phyloP scores from a whole-genome alignment of 345 rosid species.

The Eucalyptus erythrocorys region DNA sequence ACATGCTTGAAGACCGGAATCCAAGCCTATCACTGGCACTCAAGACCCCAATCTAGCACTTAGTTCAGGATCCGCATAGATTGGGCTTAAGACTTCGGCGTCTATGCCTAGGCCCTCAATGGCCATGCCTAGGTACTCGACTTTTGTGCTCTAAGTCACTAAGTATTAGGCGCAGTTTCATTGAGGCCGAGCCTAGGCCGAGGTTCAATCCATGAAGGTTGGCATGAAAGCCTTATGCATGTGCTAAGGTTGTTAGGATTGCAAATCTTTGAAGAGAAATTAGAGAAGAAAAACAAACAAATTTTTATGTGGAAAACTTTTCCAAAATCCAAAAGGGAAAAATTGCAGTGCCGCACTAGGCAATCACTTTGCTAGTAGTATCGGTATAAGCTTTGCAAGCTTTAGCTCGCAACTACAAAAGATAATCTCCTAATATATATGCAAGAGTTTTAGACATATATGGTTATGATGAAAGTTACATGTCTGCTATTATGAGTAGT shows the following conservation, averaged over 20 bases:
- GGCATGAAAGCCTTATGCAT: fast-evolving
- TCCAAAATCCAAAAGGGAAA: too few species aligned
- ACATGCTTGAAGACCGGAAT: fast-evolving
- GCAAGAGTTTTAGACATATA: fast-evolving
- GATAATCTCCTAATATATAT: fast-evolving
- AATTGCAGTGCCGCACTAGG: fast-evolving
- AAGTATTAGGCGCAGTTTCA: fast-evolving
- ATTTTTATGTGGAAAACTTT: too few species aligned
- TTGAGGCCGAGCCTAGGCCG: fast-evolving
- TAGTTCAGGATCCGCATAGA: fast-evolving
- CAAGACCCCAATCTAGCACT: neutral
- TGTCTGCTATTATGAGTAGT: fast-evolving
- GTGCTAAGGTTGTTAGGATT: neutral
- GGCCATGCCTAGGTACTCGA: neutral
- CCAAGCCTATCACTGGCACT: fast-evolving
- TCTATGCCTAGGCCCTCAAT: fast-evolving
- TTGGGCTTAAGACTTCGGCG: fast-evolving
- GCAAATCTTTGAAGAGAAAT: too few species aligned
- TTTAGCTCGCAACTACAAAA: fast-evolving
- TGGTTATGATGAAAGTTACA: too few species aligned
- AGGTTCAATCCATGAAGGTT: too few species aligned
- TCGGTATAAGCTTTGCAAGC: fast-evolving
- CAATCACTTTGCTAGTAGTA: fast-evolving
- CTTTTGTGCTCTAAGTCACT: neutral
- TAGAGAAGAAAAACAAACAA: too few species aligned